A percentile compares a stretch with the other conserved stretches of the same genome.
These are phyloP conservation scores for Gentiana dahurica DNA, from an alignment of 257 asterid genomes.

Conservation along the genomic window DNA sequence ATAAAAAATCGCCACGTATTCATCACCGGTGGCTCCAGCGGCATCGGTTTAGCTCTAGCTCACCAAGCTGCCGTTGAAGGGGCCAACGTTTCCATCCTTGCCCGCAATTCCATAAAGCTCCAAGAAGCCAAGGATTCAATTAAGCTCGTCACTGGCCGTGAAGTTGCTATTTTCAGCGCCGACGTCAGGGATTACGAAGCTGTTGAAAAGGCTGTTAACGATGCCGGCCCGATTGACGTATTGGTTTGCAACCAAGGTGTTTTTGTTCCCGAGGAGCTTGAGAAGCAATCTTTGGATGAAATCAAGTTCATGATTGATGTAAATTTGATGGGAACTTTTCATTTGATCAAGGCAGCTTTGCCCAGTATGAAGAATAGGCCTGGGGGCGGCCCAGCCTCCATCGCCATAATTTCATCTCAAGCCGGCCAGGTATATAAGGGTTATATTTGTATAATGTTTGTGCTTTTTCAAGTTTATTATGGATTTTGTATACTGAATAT, in stretches of 20 bases:
- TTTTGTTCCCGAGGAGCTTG: constrained; percentile 64
- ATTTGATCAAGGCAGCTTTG: constrained; percentile 85
- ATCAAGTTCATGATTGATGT: constrained; percentile 82
- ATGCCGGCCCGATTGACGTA: constrained; percentile 74
- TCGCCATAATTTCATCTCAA: constrained; percentile 91
- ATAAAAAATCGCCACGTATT: constrained; percentile 81
- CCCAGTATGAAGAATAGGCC: constrained; percentile 68
- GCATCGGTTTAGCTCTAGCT: constrained; percentile 90
- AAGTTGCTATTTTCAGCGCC: constrained; percentile 59
- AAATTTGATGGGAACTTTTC: constrained; percentile 69
- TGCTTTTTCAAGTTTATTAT: not conserved
- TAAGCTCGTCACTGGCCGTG: constrained; percentile 76
- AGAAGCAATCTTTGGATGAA: constrained; percentile 61
- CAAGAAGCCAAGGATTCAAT: constrained; percentile 67
- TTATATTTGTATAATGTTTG: not conserved
- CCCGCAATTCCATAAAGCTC: constrained; percentile 55
- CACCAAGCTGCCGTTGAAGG: constrained; percentile 59
- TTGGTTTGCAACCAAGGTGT: constrained; percentile 89
- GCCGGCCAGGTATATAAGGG: constrained; percentile 73
- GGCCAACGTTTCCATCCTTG: constrained; percentile 68
- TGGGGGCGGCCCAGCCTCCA: constrained; percentile 63
- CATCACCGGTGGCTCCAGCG: constrained; percentile 98
- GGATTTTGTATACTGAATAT: not conserved
- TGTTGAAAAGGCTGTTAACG: constrained; percentile 47
- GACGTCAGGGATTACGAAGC: constrained; percentile 79